Evolutionary conservation across 2,329 filamentous ascomycete species (phyloP), one percentile per base, ranked within the genome.

Genomic region (Botrytis galanthina): DNA sequence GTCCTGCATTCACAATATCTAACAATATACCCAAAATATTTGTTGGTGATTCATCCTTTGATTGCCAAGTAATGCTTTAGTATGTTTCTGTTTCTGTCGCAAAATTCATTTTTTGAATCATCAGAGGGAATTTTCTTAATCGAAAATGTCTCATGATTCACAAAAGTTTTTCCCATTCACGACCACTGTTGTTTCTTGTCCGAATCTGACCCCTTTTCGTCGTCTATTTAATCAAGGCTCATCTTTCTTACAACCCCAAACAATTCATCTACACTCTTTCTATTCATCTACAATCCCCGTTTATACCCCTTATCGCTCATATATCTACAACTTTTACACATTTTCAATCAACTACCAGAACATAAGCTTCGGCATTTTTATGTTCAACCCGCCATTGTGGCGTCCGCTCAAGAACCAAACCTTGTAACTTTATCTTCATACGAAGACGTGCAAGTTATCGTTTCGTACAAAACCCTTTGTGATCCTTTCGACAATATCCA

Each of bases 401-500:
- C 77, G 66, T 71, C 76, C 37, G 60, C 75, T 37, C 37, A 74
- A 44, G 74, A 77, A 51, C 29, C 64, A 20, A 74, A 51, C 29
- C 67, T 74, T 69, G 42, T 68, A 26, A 67, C 48, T 44, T 18
- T 59, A 22, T 70, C 75, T 5, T 76, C 74, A 14, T 48, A 62
- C 22, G 73, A 74, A 12, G 71, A 78, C 54, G 20, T n/a, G 32
- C 76, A 74, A 72, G 70, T 78, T 26, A 48, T 77, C 46, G 67
- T 75, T 44, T 76, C 73, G 9, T 73, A 75, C 71, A 60, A 59
- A 57, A 74, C 70, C 4, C 75, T 78, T 18, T 66, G 63, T 59
- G 73, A 75, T 60, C 74, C 76, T 29, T 61, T 73, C 18, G 44
- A 71, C 57, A 32, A 35, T 39, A 62, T 77, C 14, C 72, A 76